phyloP scores from a whole-genome alignment of 139 green algal genomes.

The Haematococcus lacustris region DNA sequence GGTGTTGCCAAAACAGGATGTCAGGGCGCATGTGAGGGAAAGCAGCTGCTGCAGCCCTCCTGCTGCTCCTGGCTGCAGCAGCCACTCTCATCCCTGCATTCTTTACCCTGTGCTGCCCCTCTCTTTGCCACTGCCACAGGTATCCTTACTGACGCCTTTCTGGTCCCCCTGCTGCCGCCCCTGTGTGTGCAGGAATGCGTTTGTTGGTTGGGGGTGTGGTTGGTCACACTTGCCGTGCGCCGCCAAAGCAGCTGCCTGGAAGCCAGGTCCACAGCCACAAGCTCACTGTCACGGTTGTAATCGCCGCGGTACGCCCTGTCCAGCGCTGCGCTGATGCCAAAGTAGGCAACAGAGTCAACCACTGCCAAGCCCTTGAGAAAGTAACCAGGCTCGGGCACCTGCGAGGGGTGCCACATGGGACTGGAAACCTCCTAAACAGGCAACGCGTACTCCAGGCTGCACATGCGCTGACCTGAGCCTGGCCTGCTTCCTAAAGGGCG shows the following conservation, averaged over 20 bases:
- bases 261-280: constrained; percentile 55
- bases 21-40: too few relatives aligned
- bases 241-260: constrained; percentile 49
- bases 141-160: too few relatives aligned
- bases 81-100: too few relatives aligned
- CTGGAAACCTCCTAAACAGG: neutral
- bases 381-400: constrained; percentile 3
- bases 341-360: constrained; percentile 69
- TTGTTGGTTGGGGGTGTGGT: too few relatives aligned
- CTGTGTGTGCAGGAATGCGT: too few relatives aligned
- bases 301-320: constrained; percentile 7
- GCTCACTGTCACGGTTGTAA: constrained; percentile 30
- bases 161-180: too few relatives aligned
- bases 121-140: too few relatives aligned
- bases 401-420: neutral
- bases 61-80: too few relatives aligned
- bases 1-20: too few relatives aligned
- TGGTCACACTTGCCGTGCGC: constrained; percentile 16
- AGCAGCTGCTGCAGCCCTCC: too few relatives aligned
- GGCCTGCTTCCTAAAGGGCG: neutral
- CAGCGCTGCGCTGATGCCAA: constrained; percentile 50
- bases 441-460: too few relatives aligned
- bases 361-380: constrained; percentile 72
- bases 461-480: neutral
- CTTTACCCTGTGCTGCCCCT: too few relatives aligned